Base-by-base conservation (phyloP, 2,329 filamentous ascomycete species). In the Huntiella savannae region DNA sequence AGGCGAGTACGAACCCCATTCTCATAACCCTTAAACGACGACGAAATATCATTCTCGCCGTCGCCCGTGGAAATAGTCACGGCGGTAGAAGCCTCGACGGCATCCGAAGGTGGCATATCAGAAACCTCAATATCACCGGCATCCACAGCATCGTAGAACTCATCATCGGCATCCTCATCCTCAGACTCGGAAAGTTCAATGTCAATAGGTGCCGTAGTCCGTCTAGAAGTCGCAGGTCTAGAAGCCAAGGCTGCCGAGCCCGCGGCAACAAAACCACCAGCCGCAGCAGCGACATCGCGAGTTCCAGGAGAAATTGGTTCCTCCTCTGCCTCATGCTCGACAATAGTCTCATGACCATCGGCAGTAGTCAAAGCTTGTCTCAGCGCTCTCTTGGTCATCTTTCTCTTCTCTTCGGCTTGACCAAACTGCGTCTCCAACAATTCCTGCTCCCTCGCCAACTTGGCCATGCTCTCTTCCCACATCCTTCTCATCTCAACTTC, bases 401-500 rank as follows among this genome's bases (percentile, higher is more conserved):
- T 87, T 48, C 86, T 75, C 68, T 93, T 96, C 57, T 82, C 74
- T 60, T 96, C 88, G 1, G 86, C 83, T 61, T 94, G 83, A 39
- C 83, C 85, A 50, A 95, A 82, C 49, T 79, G 80, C 33, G 76
- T 83, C 58, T 96, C 85, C 1, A 98, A 71, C 44, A 86, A 75
- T 61, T 96, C 91, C 55, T 98, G 91, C 59, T 98, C 91, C 47
- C 77, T 78, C 13, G 87, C 91, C n/a, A 98, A 82, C 55, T 87
- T 79, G 7, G 91, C 86, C 91, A 98, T 95, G 62, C 87, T 96
- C 56, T 98, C 91, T 62, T 98, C 91, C 91, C 91, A 98, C 76
- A 98, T 83, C 50, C 83, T 79, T 34, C 91, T 77, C 63, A 96
- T 80, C 58, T 94, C 84, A 38, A 79, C 79, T 63, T 98, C 91